Conservation (phyloP, 2,329 filamentous ascomycete genomes). For the Cadophora sp. region DNA sequence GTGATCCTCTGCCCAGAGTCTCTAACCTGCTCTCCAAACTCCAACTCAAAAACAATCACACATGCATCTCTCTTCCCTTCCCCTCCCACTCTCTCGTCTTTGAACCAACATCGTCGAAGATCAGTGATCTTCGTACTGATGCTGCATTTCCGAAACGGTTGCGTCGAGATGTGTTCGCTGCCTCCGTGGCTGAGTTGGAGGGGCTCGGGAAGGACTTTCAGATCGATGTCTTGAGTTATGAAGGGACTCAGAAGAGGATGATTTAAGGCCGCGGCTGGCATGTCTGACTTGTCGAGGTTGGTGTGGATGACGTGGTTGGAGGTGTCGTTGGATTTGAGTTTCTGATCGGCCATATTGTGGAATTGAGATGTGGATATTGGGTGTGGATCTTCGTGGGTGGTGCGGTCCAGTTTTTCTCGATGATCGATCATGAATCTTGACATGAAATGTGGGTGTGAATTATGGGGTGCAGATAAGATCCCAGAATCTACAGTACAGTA, state of each 20-base stretch:
- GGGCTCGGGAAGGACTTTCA: neutral
- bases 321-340: neutral
- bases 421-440: neutral
- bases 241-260: neutral
- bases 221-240: neutral
- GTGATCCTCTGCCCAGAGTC: neutral
- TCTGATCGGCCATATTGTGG: neutral
- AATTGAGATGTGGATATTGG: neutral
- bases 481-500: no score
- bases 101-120: neutral
- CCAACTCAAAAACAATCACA: constrained; percentile 3
- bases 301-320: neutral
- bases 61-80: neutral
- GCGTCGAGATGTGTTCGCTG: neutral
- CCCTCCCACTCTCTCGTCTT: neutral
- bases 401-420: neutral
- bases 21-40: constrained; percentile 4
- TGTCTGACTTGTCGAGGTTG: neutral
- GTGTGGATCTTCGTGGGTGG: neutral
- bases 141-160: constrained; percentile 1
- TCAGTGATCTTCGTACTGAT: constrained; percentile 7
- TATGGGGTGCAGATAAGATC: neutral
- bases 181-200: neutral
- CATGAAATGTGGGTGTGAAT: neutral
- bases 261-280: no score